Evolutionary conservation across 2,329 filamentous ascomycete species (phyloP).

Genomic region (Colletotrichum sansevieriae): DNA sequence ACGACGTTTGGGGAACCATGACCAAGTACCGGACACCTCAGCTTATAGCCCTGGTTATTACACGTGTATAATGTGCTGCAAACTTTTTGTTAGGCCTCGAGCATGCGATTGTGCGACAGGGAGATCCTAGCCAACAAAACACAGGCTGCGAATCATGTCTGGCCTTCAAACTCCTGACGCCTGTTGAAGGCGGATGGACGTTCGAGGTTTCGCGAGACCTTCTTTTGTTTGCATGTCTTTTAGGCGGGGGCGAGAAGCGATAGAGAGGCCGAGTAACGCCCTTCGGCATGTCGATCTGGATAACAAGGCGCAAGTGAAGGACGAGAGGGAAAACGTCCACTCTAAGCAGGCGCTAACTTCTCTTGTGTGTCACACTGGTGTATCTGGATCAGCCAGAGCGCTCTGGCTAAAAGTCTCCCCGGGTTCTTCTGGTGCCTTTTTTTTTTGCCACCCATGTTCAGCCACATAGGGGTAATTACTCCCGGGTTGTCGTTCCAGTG

Average conservation of each 20-base stretch:
- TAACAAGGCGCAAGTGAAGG: constrained; percentile 6
- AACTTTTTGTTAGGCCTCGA: constrained; percentile 32
- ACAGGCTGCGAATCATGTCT: constrained; percentile 34
- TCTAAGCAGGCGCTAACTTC: not conserved
- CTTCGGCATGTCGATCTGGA: constrained; percentile 12
- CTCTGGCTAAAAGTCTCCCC: constrained; percentile 10
- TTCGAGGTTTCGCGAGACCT: constrained; percentile 18
- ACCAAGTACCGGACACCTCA: constrained; percentile 29
- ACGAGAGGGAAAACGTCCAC: not conserved
- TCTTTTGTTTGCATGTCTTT: constrained; percentile 34
- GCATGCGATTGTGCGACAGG: constrained; percentile 24
- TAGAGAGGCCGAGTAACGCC: not conserved
- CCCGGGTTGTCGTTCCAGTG: constrained; percentile 5
- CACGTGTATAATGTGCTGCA: constrained; percentile 11
- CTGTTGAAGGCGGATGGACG: constrained; percentile 17
- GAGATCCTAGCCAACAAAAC: constrained; percentile 25
- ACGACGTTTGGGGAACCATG: constrained; percentile 16
- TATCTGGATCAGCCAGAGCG: constrained; percentile 15
- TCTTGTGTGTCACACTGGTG: constrained; percentile 21
- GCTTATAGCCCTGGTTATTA: constrained; percentile 26
- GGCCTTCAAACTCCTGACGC: constrained; percentile 6
- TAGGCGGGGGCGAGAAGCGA: constrained; percentile 11
- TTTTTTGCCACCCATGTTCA: too few species aligned
- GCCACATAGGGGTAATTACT: too few species aligned
- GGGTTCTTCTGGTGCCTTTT: not conserved